Percentiles rank a stretch among this genome's conserved stretches.
Conservation (phyloP, 768 basidiomycete genomes). For the Auricularia auricula-judae region DNA sequence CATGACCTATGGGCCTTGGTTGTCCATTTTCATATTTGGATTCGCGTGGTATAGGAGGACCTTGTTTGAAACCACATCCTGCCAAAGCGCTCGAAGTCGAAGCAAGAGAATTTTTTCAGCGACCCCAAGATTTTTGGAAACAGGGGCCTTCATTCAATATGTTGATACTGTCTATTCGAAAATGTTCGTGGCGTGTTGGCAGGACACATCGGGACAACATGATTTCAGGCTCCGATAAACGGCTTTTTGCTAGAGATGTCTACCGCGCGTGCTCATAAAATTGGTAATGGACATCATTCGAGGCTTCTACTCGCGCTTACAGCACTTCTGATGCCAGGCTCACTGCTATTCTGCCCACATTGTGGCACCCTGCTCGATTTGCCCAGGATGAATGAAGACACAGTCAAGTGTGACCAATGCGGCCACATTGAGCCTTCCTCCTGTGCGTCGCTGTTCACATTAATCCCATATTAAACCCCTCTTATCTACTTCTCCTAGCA, state of each 20-base stretch:
- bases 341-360: slow-evolving; percentile 85
- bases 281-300: slow-evolving; percentile 21
- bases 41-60: no score
- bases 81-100: no score
- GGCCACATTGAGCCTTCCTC: slow-evolving; percentile 75
- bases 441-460: slow-evolving; percentile 43
- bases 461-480: background rate
- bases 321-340: slow-evolving; percentile 38
- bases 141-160: no score
- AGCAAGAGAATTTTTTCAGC: no score
- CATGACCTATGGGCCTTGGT: no score
- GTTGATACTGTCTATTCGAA: no score
- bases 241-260: background rate
- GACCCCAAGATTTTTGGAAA: no score
- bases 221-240: no score
- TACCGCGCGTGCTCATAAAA: slow-evolving; percentile 29
- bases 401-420: slow-evolving; percentile 85
- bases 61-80: no score
- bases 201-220: no score
- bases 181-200: no score
- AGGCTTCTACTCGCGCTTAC: background rate
- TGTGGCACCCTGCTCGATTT: slow-evolving; percentile 85
- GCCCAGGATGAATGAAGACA: slow-evolving; percentile 61
- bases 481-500: slow-evolving; percentile 33
- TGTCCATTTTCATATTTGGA: no score